Evolutionary conservation across 78 protist species (phyloP), one percentile per base, ranked within the genome.

Genomic region (Guillardia theta): DNA sequence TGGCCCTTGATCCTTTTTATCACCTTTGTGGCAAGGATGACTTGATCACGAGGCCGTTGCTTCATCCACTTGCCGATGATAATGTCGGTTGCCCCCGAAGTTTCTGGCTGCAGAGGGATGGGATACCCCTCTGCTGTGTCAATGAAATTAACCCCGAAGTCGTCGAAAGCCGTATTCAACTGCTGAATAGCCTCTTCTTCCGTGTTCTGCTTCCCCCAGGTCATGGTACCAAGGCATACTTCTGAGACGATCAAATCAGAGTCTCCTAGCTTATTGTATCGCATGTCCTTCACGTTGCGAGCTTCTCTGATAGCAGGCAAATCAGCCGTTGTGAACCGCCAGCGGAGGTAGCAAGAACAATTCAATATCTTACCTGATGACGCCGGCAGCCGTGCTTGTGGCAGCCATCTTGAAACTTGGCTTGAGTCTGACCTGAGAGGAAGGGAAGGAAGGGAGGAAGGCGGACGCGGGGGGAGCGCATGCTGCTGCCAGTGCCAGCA

Each of bases 91-190:
- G 0, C n/a, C 2, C 95, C 95, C 1, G n/a, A 36, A 10, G 83
- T 94, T 64, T 83, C 95, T 19, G 50, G 93, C 43, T 18, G 33
- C 78, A 87, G 30, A 41, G 95, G 93, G 24, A 94, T 43, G 39
- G 95, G 95, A 48, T 94, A 94, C 21, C 43, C 62, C 95, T 94
- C 95, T 0, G 95, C 95, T 2, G 95, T 87, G 64, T 94, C 95
- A n/a, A 94, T 44, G 88, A 94, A 94, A 41, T 94, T 94, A 48
- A 94, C 93, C 0, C 95, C 95, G n/a, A 24, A 0, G 37, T 78
- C 48, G 48, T 94, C 87, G 53, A 54, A 50, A 8, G 95, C 95
- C 8, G 30, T 0, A 6, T 37, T 36, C n/a, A 94, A 93, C 93
- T 94, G 95, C 62, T 0, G 33, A 12, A 46, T 39, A 5, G 93